Base-by-base conservation (phyloP, 305 asterid species). In the Stenogyne calaminthoides region DNA sequence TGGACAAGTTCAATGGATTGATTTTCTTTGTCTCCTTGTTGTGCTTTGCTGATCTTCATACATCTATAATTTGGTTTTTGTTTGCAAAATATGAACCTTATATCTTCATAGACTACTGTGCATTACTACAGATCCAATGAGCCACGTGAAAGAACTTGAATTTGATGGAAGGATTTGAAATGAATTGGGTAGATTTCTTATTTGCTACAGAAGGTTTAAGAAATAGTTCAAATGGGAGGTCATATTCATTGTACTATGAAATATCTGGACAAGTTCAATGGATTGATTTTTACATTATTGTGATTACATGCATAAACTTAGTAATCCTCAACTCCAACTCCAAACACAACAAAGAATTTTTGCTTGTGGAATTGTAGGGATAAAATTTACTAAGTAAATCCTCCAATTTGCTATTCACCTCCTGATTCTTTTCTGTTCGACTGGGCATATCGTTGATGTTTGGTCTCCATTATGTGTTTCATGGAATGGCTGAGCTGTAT, bases 301-400 rank as follows among this genome's bases (percentile, higher is more conserved):
- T 67, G 29, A 9, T 55, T 14, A 55, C 7, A 55, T 20, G 32
- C 32, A 55, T 55, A 55, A 55, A 4, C 29, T 19, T 20, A 19
- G 60, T 14, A 39, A 36, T 39, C 54, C 12, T 56, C 25, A 69
- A n/a, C 36, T 55, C 36, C 44, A 32, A 32, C 34, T 68, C 47
- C 64, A 36, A 27, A 32, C 27, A 49, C 46, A 49, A 49, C 46
- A 19, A 55, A 12, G 36, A 18, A 18, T 34, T n/a, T 69, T 16
- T 70, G 77, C 62, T 29, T 60, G 52, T 77, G 16, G 12, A 64
- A 62, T 14, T 46, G 63, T 61, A 54, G 40, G 64, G 29, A 51
- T 69, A 66, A 7, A 29, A 27, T 54, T 34, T 51, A n/a, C 71
- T 11, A 20, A 42, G 59, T 5, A 54, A 54, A 52, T 65, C 29